Conservation (phyloP, 768 basidiomycete genomes). For the Bullera alba region DNA sequence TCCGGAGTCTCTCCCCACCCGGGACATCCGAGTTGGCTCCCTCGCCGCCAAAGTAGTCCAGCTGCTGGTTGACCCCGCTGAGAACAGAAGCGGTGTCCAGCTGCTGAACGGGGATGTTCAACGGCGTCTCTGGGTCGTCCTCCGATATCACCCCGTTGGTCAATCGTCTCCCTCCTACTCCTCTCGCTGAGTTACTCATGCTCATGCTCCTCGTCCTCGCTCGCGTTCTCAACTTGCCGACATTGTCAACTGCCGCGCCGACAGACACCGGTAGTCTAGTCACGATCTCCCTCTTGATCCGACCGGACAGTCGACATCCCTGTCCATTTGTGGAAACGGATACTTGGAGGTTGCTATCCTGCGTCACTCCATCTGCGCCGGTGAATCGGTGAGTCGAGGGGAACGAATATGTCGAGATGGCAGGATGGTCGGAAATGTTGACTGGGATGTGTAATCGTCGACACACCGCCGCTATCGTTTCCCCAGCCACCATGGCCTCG, state of each 20-base stretch:
- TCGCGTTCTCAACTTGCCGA: conserved; percentile 59
- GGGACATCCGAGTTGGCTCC: conserved; percentile 3
- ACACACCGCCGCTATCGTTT: conserved; percentile 56
- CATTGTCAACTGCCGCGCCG: conserved; percentile 65
- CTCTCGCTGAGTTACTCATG: neutral
- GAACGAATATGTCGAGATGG: conserved; percentile 83
- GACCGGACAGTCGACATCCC: conserved; percentile 74
- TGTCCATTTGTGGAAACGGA: conserved; percentile 85
- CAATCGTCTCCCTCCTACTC: too few relatives aligned
- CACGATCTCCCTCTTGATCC: conserved; percentile 77
- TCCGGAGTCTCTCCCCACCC: conserved; percentile 53
- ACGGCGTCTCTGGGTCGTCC: conserved; percentile 48
- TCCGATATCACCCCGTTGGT: conserved; percentile 21
- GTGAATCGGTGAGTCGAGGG: conserved; percentile 75
- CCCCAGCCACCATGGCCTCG: conserved; percentile 55
- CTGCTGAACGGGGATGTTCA: conserved; percentile 49
- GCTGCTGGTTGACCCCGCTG: conserved; percentile 10
- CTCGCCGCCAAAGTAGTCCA: conserved; percentile 9
- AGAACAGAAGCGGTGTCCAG: conserved; percentile 34
- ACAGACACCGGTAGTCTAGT: conserved; percentile 61
- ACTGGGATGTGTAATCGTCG: conserved; percentile 59
- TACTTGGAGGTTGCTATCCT: conserved; percentile 51
- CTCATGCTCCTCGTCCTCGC: conserved; percentile 16
- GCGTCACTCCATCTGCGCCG: conserved; percentile 41
- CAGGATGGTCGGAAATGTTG: conserved; percentile 80